Base-by-base conservation (phyloP, 2,329 filamentous ascomycete genomes). In the Diaporthe destruens region DNA sequence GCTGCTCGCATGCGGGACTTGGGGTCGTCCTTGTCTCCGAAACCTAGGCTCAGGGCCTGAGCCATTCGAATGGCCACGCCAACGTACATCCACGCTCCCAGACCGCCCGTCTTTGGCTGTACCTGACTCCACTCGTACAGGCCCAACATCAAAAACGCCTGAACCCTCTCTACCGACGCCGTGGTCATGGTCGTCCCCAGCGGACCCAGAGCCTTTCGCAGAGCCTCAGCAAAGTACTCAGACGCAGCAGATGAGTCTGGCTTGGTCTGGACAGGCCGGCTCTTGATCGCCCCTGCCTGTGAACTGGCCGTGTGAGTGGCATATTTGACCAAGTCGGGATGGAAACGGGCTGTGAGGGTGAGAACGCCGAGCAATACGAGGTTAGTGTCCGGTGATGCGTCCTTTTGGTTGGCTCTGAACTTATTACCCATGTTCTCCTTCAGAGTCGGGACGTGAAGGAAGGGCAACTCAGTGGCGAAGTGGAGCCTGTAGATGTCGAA, bases 51-150 rank as follows among this genome's bases (percentile, higher is more conserved):
- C 72, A 92, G 84, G 2, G 87, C 86, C 72, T 91, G 90, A 2
- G 91, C 91, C 81, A 91, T 87, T 42, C 89, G 85, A 57, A 91
- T 88, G 6, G 91, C 91, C 9, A 90, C 82, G 16, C 91, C 91
- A 39, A 94, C 85, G 73, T 89, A 89, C 78, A 92, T 86, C 88
- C 91, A 94, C 18, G 91, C 91, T 53, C 87, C 87, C 25, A 87
- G 80, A 1, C 91, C 91, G 74, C 84, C 85, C 1, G 80, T 78
- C 63, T 82, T 82, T 6, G 82, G 82, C 7, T 86, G 83, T 11
- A 87, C 86, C 79, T 91, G 90, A 14, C 89, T 90, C 91, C 92
- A 94, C 75, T 94, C 91, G 74, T 94, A 92, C 14, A 93, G 83
- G 1, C 88, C 90, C 9, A 94, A 84, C 91, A 94, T 93, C 12